phyloP scores from a whole-genome alignment of 2,329 filamentous ascomycete species.

The Lecanoromycetidae sp. region DNA sequence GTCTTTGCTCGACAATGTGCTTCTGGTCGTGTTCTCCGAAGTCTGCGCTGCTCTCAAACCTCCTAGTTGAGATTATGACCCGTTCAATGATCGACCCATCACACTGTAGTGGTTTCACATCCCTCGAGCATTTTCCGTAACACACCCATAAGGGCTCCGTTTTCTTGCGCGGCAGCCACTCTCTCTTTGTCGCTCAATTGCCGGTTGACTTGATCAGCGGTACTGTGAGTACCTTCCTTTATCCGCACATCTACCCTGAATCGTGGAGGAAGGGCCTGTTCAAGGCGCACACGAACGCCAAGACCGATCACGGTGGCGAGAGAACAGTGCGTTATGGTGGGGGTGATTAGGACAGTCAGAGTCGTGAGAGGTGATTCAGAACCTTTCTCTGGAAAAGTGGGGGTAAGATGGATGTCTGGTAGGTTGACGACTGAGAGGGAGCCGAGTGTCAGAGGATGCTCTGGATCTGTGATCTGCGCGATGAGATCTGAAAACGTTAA shows the following conservation, averaged over 20 bases:
- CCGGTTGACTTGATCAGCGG: conserved; percentile 92
- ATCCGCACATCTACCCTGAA: conserved; percentile 88
- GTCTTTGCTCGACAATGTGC: no score
- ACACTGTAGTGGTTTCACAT: conserved; percentile 43
- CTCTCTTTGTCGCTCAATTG: conserved; percentile 93
- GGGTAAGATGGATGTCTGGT: conserved; percentile 74
- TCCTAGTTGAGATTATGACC: background rate
- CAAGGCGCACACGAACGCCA: conserved; percentile 78
- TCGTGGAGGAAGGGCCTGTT: conserved; percentile 80
- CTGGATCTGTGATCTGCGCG: conserved; percentile 86
- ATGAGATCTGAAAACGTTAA: conserved; percentile 60
- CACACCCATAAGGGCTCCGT: conserved; percentile 76
- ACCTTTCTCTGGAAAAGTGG: conserved; percentile 40
- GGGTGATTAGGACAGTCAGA: conserved; percentile 81
- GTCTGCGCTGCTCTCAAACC: no score
- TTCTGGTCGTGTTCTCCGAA: background rate
- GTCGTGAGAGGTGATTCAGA: conserved; percentile 45
- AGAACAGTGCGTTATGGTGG: conserved; percentile 93
- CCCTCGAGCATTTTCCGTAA: conserved; percentile 89
- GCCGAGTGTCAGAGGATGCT: conserved; percentile 87
- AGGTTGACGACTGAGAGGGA: conserved; percentile 91
- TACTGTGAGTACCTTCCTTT: conserved; percentile 91
- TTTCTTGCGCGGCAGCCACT: conserved; percentile 88
- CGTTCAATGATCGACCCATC: background rate
- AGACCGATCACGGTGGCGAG: conserved; percentile 92